Base-by-base conservation (phyloP, 352 stramenopile genomes). In the Phytophthora pisi region DNA sequence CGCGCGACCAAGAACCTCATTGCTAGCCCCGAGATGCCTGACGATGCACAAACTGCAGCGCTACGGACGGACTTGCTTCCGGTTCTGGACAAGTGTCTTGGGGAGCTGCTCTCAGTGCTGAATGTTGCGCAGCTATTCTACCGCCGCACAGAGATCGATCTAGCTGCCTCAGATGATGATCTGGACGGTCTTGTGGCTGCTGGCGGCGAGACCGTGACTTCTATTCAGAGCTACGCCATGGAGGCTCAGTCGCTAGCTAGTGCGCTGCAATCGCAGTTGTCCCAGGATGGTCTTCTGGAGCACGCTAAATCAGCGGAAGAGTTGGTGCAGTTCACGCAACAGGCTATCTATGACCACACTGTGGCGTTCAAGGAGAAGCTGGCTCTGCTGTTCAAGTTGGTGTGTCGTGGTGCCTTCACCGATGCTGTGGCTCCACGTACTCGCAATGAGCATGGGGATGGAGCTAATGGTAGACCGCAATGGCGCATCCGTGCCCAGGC, bases 361-460 rank as follows among this genome's bases (percentile, higher is more conserved):
- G 61, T 75, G 4, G 77, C 85, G 5, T 70, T 93, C 26, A 92
- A 92, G 51, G 84, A 91, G 47, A 84, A 84, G 26, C 47, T 93
- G 20, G 70, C 77, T 0, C 73, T 78, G 38, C 56, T 93, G 20
- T 92, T 86, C 68, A 95, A 95, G 58, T 57, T 82, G 13, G 86
- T 92, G n/a, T 92, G 84, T 30, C 82, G 87, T 31, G 88, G 88
- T 16, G 80, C 84, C 2, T 91, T 95, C 54, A 91, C 82, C 0
- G 87, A 95, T 66, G 84, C 86, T 0, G 81, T 91, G 23, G 84
- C 81, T 20, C 77, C 79, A 11, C 80, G 78, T 23, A 65, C 69
- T 24, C 74, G 72, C 9, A 73, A 16, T 18, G 71, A 75, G 4
- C 47, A 57, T 24, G 38, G 51, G 6, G 66, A 81, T 43, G 63